Conservation (phyloP, 1,284 basidiomycete species). For the Peniophora sp. region DNA sequence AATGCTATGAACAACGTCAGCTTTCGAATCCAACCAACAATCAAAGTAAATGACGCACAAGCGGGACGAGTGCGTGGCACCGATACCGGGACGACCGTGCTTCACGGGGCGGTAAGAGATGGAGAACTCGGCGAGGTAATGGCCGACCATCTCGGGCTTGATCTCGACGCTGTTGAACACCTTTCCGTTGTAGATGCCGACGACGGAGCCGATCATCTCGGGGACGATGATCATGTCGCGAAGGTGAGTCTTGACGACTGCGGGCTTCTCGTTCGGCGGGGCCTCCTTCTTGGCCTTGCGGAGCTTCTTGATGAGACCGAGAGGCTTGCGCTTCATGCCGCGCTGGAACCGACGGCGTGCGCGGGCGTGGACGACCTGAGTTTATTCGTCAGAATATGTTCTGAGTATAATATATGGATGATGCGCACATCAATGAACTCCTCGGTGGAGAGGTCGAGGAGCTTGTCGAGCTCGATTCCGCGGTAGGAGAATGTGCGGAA, state of each 20-base stretch:
- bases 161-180: conserved; percentile 97
- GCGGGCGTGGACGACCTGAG: conserved; percentile 94
- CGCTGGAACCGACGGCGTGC: conserved; percentile 98
- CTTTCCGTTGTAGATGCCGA: conserved; percentile 98
- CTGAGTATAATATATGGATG: background rate
- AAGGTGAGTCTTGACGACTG: conserved; percentile 98
- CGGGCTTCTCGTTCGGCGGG: conserved; percentile 96
- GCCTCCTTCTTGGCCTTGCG: conserved; percentile 99
- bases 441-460: conserved; percentile 94
- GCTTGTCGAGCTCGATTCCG: conserved; percentile 94
- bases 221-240: conserved; percentile 99
- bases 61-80: conserved; percentile 84
- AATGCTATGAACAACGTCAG: conserved; percentile 36
- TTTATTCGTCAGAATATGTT: background rate
- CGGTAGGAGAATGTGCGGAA: conserved; percentile 99
- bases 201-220: conserved; percentile 98
- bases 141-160: conserved; percentile 99
- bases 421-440: conserved; percentile 41
- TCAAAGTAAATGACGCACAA: conserved; percentile 39
- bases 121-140: conserved; percentile 95
- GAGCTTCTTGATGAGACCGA: conserved; percentile 99
- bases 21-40: conserved; percentile 4
- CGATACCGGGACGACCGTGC: conserved; percentile 98
- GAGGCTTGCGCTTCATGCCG: conserved; percentile 96
- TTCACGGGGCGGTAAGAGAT: conserved; percentile 98